Base-by-base conservation (phyloP, 352 stramenopile species). In the Phytophthora meadii region DNA sequence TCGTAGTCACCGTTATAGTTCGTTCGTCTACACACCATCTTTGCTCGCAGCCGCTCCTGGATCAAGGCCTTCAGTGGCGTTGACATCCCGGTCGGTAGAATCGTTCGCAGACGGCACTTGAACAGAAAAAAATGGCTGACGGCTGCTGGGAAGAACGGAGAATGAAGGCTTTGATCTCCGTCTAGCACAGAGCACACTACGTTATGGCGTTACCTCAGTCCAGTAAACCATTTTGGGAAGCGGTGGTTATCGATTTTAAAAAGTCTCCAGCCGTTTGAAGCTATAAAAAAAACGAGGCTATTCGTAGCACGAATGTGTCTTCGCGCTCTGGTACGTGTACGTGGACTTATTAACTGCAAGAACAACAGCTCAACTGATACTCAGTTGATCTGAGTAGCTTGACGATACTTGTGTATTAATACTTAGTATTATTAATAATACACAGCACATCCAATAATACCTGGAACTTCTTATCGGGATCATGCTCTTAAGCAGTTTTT, bases 1-100 rank as follows among this genome's bases (percentile, higher is more conserved):
- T 74, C 52, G 34, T 64, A 68, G 6, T 65, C 55, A 17, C 63
- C 58, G 19, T 73, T 57, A 27, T 66, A 63, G 12, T 70, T 62
- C 2, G 50, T 45, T 54, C 49, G 40, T 55, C 69, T 69, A 22
- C 79, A 76, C 5, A 85, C 77, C 39, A 92, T 89, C 65, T 92
- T 92, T 36, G 81, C 79, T 19, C 77, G 77, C 14, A 92, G 59
- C 9, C 83, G 83, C 58, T 92, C 81, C 65, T 90, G 81, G 49
- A 92, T 89, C 22, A 92, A 78, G 8, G 82, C 79, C 54, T 90
- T 90, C 22, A 90, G 52, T 10, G 81, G 82, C 14, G 81, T 92
- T 40, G 73, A 74, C 80, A 91, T 90, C 1, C 17, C 62, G 30
- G 28, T 10, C 27, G 28, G 7, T 14, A 17, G 4, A 32, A 32